Conservation (phyloP, 345 rosid genomes). For the Eutrema heterophyllum region DNA sequence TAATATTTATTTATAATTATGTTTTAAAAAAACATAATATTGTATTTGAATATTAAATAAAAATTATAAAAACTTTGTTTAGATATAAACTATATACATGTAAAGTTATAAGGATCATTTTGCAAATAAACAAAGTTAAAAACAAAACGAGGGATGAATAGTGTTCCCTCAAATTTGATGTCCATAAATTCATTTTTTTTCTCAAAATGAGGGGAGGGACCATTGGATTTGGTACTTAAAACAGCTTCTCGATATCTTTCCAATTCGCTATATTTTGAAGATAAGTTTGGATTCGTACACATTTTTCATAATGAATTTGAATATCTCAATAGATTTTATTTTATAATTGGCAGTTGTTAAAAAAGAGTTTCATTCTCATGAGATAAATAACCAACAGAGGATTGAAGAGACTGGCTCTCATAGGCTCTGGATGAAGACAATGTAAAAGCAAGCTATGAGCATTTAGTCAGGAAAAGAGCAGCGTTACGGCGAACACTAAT, state of each 20-base stretch:
- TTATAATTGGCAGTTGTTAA: background rate
- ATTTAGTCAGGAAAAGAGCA: constrained; percentile 9
- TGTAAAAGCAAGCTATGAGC: background rate
- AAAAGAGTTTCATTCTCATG: background rate
- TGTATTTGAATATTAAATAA: no score
- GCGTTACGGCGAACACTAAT: constrained; percentile 16
- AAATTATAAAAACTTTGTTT: no score
- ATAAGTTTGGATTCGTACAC: background rate
- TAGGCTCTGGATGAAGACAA: background rate
- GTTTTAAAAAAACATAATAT: no score
- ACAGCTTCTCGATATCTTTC: background rate
- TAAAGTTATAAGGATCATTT: no score
- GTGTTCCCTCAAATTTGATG: no score
- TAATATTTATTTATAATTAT: no score
- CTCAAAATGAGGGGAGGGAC: no score
- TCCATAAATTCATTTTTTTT: no score
- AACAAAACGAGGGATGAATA: no score
- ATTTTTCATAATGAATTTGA: background rate
- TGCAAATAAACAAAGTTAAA: no score
- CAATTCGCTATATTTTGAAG: background rate
- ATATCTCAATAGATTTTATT: background rate
- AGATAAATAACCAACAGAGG: background rate
- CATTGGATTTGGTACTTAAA: background rate
- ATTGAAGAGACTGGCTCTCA: background rate
- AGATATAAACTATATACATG: no score